phyloP scores from a whole-genome alignment of 345 rosid genomes.

The Cardamine resedifolia region DNA sequence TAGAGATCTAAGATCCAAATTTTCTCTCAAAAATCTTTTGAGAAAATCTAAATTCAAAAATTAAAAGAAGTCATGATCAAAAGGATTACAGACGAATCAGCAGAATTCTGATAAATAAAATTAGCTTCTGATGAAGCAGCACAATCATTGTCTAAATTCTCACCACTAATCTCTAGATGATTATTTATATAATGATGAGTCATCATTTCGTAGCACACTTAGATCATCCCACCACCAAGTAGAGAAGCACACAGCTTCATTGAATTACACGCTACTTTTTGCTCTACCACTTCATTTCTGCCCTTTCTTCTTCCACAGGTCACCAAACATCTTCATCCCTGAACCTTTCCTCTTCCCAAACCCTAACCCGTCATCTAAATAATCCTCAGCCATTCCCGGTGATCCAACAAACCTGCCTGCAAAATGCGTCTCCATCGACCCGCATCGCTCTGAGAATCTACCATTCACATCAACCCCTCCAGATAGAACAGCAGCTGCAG shows the following conservation, averaged over 20 bases:
- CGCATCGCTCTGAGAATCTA: slow-evolving; percentile 48
- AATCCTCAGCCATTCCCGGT: slow-evolving; percentile 53
- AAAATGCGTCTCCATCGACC: slow-evolving; percentile 78
- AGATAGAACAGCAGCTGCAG: slow-evolving; percentile 77
- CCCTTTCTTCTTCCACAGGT: slow-evolving; percentile 78
- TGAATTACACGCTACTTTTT: slow-evolving; percentile 12
- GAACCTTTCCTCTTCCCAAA: slow-evolving; percentile 62
- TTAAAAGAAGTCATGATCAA: background rate
- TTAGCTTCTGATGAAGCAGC: background rate
- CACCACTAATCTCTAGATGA: background rate
- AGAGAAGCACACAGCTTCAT: slow-evolving; percentile 10
- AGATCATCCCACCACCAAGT: background rate
- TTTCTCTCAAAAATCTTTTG: background rate
- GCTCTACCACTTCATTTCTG: slow-evolving; percentile 44
- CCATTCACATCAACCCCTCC: slow-evolving; percentile 64
- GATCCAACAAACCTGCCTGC: slow-evolving; percentile 57
- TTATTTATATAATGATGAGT: slow-evolving; percentile 3
- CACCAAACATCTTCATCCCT: slow-evolving; percentile 76
- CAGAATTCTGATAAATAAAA: background rate
- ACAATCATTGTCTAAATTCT: background rate
- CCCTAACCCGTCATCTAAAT: slow-evolving; percentile 52
- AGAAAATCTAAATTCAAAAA: background rate
- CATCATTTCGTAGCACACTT: slow-evolving; percentile 21
- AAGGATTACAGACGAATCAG: background rate
- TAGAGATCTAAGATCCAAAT: background rate